Percentiles rank a stretch among this genome's conserved stretches.
phyloP scores from a whole-genome alignment of 1,284 basidiomycete species.

The Ganoderma leucocontextum region DNA sequence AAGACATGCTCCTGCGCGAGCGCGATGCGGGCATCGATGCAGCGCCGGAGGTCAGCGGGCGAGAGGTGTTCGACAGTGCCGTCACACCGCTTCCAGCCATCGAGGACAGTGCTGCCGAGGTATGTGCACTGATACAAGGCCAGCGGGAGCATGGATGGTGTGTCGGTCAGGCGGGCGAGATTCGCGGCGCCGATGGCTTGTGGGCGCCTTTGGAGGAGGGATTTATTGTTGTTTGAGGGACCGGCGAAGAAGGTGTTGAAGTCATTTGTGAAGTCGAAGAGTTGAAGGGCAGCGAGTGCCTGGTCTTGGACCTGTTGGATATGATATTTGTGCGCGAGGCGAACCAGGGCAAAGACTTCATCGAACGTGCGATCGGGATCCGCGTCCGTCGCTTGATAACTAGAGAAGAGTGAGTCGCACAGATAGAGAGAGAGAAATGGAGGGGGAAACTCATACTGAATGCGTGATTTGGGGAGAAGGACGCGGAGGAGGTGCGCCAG shows the following conservation, averaged over 20 bases:
- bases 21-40: constrained; percentile 4
- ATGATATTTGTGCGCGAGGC: background rate
- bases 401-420: background rate
- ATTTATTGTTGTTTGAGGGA: too few species aligned
- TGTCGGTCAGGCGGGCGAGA: constrained; percentile 18
- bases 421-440: background rate
- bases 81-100: constrained; percentile 20
- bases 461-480: background rate
- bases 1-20: background rate
- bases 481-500: constrained; percentile 17
- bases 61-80: constrained; percentile 11
- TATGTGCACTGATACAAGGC: constrained; percentile 16
- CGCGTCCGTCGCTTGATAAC: background rate
- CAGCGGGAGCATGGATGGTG: constrained; percentile 9
- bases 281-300: background rate
- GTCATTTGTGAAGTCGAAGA: background rate
- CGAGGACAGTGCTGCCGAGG: background rate
- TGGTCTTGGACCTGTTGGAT: background rate
- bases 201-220: background rate
- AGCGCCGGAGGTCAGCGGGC: constrained; percentile 3
- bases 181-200: constrained; percentile 10
- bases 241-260: too few species aligned
- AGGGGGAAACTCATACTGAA: background rate
- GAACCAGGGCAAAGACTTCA: background rate
- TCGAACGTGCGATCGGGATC: background rate